Evolutionary conservation across 2,329 filamentous ascomycete species (phyloP), one percentile per base, ranked within the genome.

Genomic region (Aspergillus udagawae): DNA sequence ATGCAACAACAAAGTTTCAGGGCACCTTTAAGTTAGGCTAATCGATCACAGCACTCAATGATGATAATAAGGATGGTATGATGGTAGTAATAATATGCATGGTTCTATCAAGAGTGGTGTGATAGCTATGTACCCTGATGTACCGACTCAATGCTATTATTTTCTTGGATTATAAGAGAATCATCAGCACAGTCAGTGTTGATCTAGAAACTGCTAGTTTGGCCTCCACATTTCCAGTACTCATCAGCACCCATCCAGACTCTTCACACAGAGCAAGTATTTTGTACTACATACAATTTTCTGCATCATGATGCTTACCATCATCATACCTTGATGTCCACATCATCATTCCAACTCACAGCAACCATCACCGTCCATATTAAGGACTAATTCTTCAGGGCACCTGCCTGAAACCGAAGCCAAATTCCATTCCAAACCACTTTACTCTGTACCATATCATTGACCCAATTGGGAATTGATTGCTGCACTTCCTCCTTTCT

Each of bases 361-460:
- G 10, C 28, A 38, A 38, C 32, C 32, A 35, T 35, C 32, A 14
- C 32, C 4, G 32, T 35, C 14, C 14, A 38, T 38, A 38, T 17
- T 17, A 20, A 23, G 41, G 41, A 20, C 9, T 44, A 44, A 35
- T 14, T 7, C 14, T 35, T 44, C 20, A 12, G 51, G 29, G 44
- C 21, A 20, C 28, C 41, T 49, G 44, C 12, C 29, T 59, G 54
- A 57, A 54, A 54, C 54, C 32, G 41, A 54, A 54, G n/a, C 57
- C 51, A 59, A 47, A 54, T 56, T 50, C 50, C 54, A 42, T 47
- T 23, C 21, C 25, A 53, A 2, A n/a, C 10, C 21, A 7, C 44
- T 25, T 21, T 25, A 45, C 28, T 29, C 28, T 4, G 28, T 29
- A 29, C 21, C 12, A 6, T 47, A 47, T 47, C 12, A 17, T 47